These are phyloP conservation scores for Xylaria telfairii DNA, from an alignment of 495 filamentous ascomycete genomes.

Conservation along the genomic window DNA sequence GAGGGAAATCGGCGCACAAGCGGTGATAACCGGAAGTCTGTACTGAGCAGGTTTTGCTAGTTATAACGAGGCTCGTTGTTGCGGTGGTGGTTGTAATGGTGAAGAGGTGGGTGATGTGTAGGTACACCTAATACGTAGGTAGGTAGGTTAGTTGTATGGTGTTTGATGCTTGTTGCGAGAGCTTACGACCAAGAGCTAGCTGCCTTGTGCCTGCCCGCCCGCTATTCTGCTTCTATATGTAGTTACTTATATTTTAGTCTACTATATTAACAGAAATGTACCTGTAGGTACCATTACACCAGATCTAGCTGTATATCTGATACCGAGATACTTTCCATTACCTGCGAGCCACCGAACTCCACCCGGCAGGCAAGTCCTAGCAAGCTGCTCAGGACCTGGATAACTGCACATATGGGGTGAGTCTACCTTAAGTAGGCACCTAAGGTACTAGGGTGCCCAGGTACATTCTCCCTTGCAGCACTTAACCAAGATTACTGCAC, in stretches of 20 bases:
- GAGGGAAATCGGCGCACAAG: not conserved
- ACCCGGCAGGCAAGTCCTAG: not conserved
- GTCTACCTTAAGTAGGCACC: too few species aligned
- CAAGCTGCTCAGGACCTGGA: not conserved
- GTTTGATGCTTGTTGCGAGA: constrained; percentile 26
- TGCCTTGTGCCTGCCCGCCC: constrained; percentile 30
- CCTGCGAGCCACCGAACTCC: not conserved
- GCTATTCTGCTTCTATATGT: not conserved
- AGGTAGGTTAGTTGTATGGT: too few species aligned
- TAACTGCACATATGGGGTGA: not conserved
- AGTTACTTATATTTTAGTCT: too few species aligned
- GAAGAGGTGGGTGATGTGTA: constrained; percentile 18
- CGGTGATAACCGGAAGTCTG: not conserved
- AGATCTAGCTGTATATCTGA: not conserved
- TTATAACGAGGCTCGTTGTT: constrained; percentile 9
- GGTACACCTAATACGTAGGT: not conserved
- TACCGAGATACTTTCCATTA: not conserved
- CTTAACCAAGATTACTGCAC: not conserved
- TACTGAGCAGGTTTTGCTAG: not conserved
- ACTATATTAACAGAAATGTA: not conserved
- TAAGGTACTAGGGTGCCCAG: not conserved
- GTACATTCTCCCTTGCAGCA: constrained; percentile 10
- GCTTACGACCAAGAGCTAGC: constrained; percentile 41
- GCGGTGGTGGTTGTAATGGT: not conserved
- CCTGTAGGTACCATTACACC: not conserved